phyloP scores from a whole-genome alignment of 352 stramenopile genomes.

The Elongisporangium undulatum region DNA sequence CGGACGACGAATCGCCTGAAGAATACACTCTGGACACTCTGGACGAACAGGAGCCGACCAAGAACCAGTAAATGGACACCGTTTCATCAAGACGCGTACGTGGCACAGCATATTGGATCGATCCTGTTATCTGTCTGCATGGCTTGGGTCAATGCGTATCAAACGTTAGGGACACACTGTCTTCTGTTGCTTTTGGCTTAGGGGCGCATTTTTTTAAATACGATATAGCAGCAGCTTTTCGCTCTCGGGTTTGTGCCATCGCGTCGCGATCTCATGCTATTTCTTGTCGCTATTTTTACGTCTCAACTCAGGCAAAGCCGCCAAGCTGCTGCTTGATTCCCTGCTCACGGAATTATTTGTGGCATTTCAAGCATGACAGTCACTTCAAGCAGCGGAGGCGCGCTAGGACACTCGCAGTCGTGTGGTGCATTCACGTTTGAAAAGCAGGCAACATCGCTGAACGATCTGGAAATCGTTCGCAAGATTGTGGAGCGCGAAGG shows the following conservation, averaged over 20 bases:
- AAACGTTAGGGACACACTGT: neutral
- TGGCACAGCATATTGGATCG: neutral
- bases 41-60: slow-evolving; percentile 23
- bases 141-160: neutral
- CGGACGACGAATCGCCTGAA: slow-evolving; percentile 3
- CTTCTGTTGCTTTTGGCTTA: neutral
- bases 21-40: slow-evolving; percentile 71
- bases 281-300: neutral
- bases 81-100: neutral
- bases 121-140: neutral
- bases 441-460: slow-evolving; percentile 1
- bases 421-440: slow-evolving; percentile 4
- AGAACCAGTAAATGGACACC: slow-evolving; percentile 5
- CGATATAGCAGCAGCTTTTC: neutral
- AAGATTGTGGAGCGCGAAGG: slow-evolving; percentile 81
- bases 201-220: neutral
- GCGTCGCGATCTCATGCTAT: neutral
- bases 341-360: neutral
- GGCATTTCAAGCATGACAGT: neutral
- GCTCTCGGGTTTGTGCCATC: neutral
- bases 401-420: neutral
- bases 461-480: slow-evolving; percentile 58
- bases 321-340: neutral
- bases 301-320: neutral
- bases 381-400: neutral